Conservation (phyloP, 208 protist species). For the Crithidia mellificae region DNA sequence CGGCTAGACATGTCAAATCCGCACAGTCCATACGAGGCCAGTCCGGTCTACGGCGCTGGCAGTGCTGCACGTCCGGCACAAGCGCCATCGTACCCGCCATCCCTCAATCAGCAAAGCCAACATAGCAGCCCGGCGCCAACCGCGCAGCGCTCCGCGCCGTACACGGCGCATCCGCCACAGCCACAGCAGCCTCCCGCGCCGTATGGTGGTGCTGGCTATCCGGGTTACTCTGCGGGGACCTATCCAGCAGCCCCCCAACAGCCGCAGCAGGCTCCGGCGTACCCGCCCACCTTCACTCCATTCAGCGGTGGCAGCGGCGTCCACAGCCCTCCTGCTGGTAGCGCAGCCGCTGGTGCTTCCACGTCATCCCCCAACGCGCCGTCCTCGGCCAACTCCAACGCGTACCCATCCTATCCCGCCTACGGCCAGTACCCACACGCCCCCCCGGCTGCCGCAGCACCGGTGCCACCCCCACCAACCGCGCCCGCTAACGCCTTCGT, state of each 20-base stretch:
- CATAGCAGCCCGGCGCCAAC: not conserved
- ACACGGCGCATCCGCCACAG: not conserved
- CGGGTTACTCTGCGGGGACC: not conserved
- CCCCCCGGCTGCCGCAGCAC: not conserved
- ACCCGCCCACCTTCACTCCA: slow-evolving; percentile 15
- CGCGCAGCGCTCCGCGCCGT: not conserved
- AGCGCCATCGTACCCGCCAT: slow-evolving; percentile 1
- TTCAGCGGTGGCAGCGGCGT: not conserved
- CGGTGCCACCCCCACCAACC: not conserved
- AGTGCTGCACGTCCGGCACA: not conserved
- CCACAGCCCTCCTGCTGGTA: no score
- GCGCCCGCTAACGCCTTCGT: slow-evolving; percentile 20
- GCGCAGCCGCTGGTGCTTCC: not conserved
- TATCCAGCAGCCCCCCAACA: slow-evolving; percentile 7
- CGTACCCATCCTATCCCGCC: slow-evolving; percentile 10
- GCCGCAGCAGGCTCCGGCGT: not conserved
- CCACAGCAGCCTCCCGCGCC: not conserved
- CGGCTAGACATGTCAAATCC: slow-evolving; percentile 24
- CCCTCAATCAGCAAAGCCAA: not conserved
- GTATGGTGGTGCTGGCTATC: not conserved
- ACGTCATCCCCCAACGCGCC: not conserved
- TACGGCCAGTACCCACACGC: slow-evolving; percentile 3
- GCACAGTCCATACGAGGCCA: slow-evolving; percentile 1
- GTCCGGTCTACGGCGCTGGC: not conserved
- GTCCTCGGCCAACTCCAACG: not conserved